These are phyloP conservation scores for Suillus hirtellus DNA, from an alignment of 768 basidiomycete genomes.

Conservation along the genomic window DNA sequence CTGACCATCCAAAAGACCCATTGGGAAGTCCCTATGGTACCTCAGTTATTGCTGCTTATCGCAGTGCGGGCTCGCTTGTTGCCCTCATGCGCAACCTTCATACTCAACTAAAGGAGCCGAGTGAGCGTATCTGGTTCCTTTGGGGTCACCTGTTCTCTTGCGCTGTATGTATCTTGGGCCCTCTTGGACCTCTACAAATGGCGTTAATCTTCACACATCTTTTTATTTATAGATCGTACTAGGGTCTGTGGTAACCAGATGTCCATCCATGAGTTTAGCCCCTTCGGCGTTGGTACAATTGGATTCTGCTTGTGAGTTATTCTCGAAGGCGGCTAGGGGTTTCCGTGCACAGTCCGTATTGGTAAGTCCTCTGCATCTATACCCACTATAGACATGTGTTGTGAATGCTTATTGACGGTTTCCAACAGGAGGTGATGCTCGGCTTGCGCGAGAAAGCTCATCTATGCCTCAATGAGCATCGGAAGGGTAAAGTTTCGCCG, in stretches of 20 bases:
- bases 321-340: constrained; percentile 65
- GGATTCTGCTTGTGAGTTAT: constrained; percentile 74
- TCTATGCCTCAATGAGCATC: constrained; percentile 60
- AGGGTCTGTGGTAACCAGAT: constrained; percentile 75
- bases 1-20: constrained; percentile 73
- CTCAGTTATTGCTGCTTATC: constrained; percentile 73
- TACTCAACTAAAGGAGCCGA: constrained; percentile 60
- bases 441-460: constrained; percentile 66
- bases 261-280: constrained; percentile 77
- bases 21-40: constrained; percentile 72
- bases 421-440: constrained; percentile 59
- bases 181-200: constrained; percentile 15
- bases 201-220: constrained; percentile 4
- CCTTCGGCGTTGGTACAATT: constrained; percentile 73
- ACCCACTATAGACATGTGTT: background rate
- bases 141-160: constrained; percentile 57
- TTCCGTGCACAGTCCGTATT: constrained; percentile 67
- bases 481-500: constrained; percentile 54
- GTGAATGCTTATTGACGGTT: background rate
- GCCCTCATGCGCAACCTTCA: constrained; percentile 71
- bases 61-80: constrained; percentile 69
- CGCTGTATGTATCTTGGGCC: constrained; percentile 45
- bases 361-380: constrained; percentile 38
- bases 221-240: constrained; percentile 51
- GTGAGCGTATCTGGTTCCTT: constrained; percentile 63